These are phyloP conservation scores for Verbascum thapsus DNA, from an alignment of 257 asterid genomes.

Conservation along the genomic window DNA sequence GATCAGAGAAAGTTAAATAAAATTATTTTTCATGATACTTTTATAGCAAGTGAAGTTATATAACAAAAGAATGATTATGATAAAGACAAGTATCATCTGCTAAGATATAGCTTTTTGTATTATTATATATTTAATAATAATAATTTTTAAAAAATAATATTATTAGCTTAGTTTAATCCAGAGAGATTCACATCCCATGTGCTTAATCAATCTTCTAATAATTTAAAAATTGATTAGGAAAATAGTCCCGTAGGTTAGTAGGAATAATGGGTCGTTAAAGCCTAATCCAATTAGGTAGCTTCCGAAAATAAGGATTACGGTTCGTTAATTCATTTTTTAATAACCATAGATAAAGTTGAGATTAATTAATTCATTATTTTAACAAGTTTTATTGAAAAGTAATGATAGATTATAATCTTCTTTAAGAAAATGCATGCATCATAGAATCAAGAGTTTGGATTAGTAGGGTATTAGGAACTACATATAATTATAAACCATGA, in stretches of 20 bases:
- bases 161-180: conserved; percentile 23
- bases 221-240: conserved; percentile 29
- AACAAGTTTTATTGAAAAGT: background rate
- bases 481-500: conserved; percentile 15
- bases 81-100: conserved; percentile 28
- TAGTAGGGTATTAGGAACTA: conserved; percentile 23
- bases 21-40: background rate
- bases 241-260: conserved; percentile 32
- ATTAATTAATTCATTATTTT: conserved; percentile 8
- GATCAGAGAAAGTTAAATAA: background rate
- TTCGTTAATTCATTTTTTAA: conserved; percentile 25
- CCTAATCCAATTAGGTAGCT: conserved; percentile 42
- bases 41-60: background rate
- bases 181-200: conserved; percentile 59
- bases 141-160: background rate
- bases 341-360: conserved; percentile 9
- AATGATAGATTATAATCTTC: conserved; percentile 11
- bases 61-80: conserved; percentile 16
- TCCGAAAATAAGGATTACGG: conserved; percentile 36
- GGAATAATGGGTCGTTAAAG: conserved; percentile 46
- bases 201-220: conserved; percentile 43
- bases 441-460: conserved; percentile 18
- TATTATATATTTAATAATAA: too few relatives aligned
- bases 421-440: conserved; percentile 19
- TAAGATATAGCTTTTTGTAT: conserved; percentile 26